Base-by-base conservation (phyloP, 2,329 filamentous ascomycete species). In the Aspergillus sp. region DNA sequence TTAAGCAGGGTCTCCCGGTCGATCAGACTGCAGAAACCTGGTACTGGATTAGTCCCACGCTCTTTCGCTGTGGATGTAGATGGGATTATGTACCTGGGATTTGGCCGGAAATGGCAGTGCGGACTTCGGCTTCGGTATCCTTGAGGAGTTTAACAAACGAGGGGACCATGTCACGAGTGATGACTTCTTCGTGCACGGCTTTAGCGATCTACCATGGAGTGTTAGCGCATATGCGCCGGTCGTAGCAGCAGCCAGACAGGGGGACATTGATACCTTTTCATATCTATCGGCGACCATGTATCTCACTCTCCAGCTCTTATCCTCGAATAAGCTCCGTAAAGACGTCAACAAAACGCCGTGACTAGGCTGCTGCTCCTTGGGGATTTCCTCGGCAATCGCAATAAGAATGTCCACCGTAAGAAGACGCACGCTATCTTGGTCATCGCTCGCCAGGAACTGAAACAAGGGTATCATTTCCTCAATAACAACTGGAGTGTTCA, bases 251-350 rank as follows among this genome's bases (percentile, higher is more conserved):
- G 4, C n/a, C 30, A 44, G 41, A 26, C 34, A 40, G n/a, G 29
- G 5, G 12, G 45, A 64, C 19, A 19, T 19, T 19, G 19, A 43
- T 64, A 88, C 88, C 85, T 97, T 96, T 71, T 98, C 93, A 64
- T 96, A 98, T 66, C 89, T 82, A 70, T 98, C 93, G 42, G 93
- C 93, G 59, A 98, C 93, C 93, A 98, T 98, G 71, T 97, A 98
- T 66, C 93, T 82, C 50, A 98, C 93, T 63, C 93, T 83, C 93
- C 93, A 98, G 74, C 93, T 97, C 81, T 97, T 98, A 69, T 98
- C 93, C 63, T 96, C 93, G 72, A 98, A 97, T 63, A 98, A 72
- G 72, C 82, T 94, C 60, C 93, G 85, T 62, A 98, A 74, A 41
- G 91, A 89, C 43, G 88, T 91, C 61, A 98, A 76, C 48, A 98